Base-by-base conservation (phyloP, 2,329 filamentous ascomycete genomes). In the Sporothrix luriei region DNA sequence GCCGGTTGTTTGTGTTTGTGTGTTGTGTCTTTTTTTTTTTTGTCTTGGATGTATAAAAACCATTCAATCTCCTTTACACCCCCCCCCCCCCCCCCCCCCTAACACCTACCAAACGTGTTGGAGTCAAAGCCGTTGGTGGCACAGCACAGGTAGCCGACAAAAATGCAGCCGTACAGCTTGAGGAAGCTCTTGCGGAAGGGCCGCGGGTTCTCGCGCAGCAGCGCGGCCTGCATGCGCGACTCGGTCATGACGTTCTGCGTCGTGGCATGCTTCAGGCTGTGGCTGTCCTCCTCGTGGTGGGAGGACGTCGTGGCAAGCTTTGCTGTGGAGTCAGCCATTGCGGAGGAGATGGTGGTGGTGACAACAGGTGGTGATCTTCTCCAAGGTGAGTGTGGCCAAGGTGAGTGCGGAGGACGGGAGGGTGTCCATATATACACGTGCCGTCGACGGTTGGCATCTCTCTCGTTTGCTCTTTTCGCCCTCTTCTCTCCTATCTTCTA, bases 101-200 rank as follows among this genome's bases (percentile, higher is more conserved):
- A n/a, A n/a, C 14, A 69, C 21, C 11, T 64, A 64, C 59, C 59
- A 46, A 64, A 64, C 29, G 67, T 69, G 26, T 69, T 69, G 9
- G 67, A 61, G 55, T 69, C 67, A 24, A 69, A 69, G 3, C 67
- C 67, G 33, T 69, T 69, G 40, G 67, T 69, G 21, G 67, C 67
- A 61, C 54, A 69, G 40, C 67, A 69, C 38, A 69, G 40, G 43
- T 69, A 69, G 19, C 67, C 67, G 33, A 69, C 55, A 62, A 69
- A 69, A 48, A 69, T 69, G 29, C 67, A 69, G 26, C 54, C 67
- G 26, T 69, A 69, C n/a, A 69, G 43, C 40, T 69, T 69, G 24
- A 69, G 26, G 24, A 69, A 64, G 48, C 67, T 69, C 55, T 10
- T 49, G 6, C 67, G 55, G 26, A 61, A 69, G 10, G 48, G 24